Evolutionary conservation across 305 asterid species (phyloP).

Genomic region (Fraxinus ornus): DNA sequence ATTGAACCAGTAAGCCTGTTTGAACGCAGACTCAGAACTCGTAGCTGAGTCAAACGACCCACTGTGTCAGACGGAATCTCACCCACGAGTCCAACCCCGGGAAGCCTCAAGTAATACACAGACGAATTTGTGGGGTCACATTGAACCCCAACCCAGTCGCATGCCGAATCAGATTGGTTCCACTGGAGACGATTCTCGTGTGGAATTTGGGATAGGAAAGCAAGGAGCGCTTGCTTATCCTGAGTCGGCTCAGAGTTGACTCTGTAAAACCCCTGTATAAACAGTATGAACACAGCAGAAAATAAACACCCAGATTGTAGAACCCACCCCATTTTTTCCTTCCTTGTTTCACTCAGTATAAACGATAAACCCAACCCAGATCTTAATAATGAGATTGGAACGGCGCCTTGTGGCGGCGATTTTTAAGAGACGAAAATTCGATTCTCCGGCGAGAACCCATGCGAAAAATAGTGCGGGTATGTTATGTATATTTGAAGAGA

Average conservation of each 20-base stretch:
- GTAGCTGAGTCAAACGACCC: conserved; percentile 49
- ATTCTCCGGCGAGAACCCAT: not conserved
- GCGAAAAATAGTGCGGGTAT: not conserved
- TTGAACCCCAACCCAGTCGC: conserved; percentile 78
- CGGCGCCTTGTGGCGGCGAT: not conserved
- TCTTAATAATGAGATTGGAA: not conserved
- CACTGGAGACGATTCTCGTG: conserved; percentile 72
- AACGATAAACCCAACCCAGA: not conserved
- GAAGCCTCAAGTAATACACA: conserved; percentile 63
- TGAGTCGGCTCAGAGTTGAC: conserved; percentile 62
- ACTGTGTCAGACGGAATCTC: conserved; percentile 63
- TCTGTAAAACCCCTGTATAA: conserved; percentile 7
- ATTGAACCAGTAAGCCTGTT: conserved; percentile 67
- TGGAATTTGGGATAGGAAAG: conserved; percentile 54
- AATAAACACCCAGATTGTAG: conserved; percentile 9
- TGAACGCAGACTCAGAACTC: conserved; percentile 75
- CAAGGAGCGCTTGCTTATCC: conserved; percentile 82
- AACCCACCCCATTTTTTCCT: conserved; percentile 15
- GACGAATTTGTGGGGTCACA: conserved; percentile 67
- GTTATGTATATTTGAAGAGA: not conserved
- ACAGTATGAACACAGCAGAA: conserved; percentile 3
- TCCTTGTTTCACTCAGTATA: not conserved
- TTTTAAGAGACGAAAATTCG: not conserved
- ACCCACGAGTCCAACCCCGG: conserved; percentile 87
- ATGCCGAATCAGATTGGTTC: conserved; percentile 63